phyloP scores from a whole-genome alignment of 2,329 filamentous ascomycete species.

The Samsoniella hepiali region DNA sequence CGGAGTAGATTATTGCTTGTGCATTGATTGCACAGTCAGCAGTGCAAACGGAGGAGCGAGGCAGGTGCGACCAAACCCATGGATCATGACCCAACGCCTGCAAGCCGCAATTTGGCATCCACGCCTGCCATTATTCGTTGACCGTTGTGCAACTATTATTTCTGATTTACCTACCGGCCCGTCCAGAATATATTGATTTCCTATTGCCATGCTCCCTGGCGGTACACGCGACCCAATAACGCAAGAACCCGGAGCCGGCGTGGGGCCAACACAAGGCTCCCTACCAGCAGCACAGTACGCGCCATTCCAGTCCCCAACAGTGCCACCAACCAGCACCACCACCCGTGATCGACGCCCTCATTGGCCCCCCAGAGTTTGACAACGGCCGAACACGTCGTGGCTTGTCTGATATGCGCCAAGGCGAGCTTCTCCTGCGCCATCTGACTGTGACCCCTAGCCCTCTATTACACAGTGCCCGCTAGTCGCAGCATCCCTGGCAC shows the following conservation, averaged over 20 bases:
- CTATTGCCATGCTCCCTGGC: neutral
- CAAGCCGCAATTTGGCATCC: too few relatives aligned
- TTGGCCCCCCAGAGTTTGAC: constrained; percentile 1
- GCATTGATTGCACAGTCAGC: neutral
- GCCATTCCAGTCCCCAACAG: constrained; percentile 15
- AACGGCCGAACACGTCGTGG: constrained; percentile 8
- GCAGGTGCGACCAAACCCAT: neutral
- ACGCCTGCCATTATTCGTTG: too few relatives aligned
- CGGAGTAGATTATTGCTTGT: too few relatives aligned
- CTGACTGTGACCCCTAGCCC: constrained; percentile 3
- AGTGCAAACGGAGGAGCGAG: neutral
- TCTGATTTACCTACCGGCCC: too few relatives aligned
- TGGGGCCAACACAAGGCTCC: constrained; percentile 2
- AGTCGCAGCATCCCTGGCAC: neutral
- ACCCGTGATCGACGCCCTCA: neutral
- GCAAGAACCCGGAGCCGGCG: neutral
- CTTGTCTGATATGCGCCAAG: neutral
- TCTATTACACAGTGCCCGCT: neutral
- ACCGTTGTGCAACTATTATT: neutral
- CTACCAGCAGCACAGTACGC: constrained; percentile 5
- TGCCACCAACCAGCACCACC: constrained; percentile 3
- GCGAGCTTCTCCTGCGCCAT: neutral
- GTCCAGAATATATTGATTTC: neutral
- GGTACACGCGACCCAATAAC: neutral
- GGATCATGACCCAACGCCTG: too few relatives aligned